phyloP scores from a whole-genome alignment of 192 early-diverging fungal genomes.

The Podila verticillata region DNA sequence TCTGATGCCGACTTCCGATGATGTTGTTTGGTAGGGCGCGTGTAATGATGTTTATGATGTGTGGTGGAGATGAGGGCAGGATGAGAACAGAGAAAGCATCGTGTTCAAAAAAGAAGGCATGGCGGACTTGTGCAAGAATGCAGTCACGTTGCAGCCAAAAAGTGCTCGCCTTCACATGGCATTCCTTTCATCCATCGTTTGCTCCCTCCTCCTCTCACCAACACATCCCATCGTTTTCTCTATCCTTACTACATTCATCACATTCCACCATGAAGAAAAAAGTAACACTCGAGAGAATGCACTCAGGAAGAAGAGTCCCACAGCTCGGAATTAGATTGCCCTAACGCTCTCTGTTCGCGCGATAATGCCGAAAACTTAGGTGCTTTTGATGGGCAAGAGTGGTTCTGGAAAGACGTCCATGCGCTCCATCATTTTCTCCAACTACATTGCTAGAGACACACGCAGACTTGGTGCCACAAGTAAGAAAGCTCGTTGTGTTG shows the following conservation, averaged over 20 bases:
- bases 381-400: slow-evolving; percentile 97
- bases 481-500: slow-evolving; percentile 34
- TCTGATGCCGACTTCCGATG: not conserved
- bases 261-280: slow-evolving; percentile 6
- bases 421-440: slow-evolving; percentile 98
- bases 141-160: not conserved
- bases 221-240: not conserved
- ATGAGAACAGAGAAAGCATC: too few relatives aligned
- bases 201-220: not conserved
- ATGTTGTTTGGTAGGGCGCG: not conserved
- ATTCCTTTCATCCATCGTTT: not conserved
- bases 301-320: too few relatives aligned
- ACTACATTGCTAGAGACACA: slow-evolving; percentile 96
- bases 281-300: not conserved
- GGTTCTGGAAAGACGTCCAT: slow-evolving; percentile 99
- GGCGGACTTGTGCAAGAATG: not conserved
- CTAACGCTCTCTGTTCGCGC: not conserved
- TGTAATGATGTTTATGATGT: not conserved
- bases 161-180: not conserved
- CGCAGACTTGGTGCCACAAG: slow-evolving; percentile 95
- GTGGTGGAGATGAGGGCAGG: too few relatives aligned
- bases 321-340: not conserved
- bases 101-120: not conserved
- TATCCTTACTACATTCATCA: not conserved
- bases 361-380: slow-evolving; percentile 56